Evolutionary conservation across 2,329 filamentous ascomycete species (phyloP), one percentile per base, ranked within the genome.

Genomic region (Talaromyces sp.): DNA sequence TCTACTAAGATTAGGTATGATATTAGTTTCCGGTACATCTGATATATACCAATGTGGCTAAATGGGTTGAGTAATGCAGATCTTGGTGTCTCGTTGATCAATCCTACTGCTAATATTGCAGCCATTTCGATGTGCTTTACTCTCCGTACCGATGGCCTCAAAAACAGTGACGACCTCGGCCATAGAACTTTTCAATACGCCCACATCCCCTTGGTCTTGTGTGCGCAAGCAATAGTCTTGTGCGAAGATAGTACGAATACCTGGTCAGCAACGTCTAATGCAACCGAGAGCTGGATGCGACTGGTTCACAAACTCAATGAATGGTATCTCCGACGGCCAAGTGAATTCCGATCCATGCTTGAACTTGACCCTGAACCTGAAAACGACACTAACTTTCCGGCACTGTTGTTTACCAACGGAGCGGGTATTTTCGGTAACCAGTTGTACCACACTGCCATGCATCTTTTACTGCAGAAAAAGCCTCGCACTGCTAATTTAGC

Each of bases 371-470:
- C 54, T 17, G 35, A 55, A 31, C 73, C 73, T 21, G 68, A 73
- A 41, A 70, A 73, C 55, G 64, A 67, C 24, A 66, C 64, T 35
- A 65, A 66, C 49, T 71, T 75, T 31, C 70, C 71, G 1, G 70
- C 78, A 0, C 68, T 84, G 19, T 67, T 83, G 0, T 82, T 80
- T 64, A 77, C 77, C 4, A 78, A 77, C 53, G 76, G 76, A 0
- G 74, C 78, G 0, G 78, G 75, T 0, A 67, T 75, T 4, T 74
- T 79, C 2, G 76, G 75, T 2, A 85, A 84, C 62, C 82, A 84
- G 64, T 71, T 85, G 2, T 85, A 84, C 65, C 83, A 85, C 64
- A 82, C 82, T 0, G 81, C 82, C 2, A 82, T 82, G 73, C 67
- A 84, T 8, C 67, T 84, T 0, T 69, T 85, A 59, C 74, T 85